Evolutionary conservation across 139 green algal genomes (phyloP), one percentile per base, ranked within the genome.

Genomic region (Bryopsis sp.): DNA sequence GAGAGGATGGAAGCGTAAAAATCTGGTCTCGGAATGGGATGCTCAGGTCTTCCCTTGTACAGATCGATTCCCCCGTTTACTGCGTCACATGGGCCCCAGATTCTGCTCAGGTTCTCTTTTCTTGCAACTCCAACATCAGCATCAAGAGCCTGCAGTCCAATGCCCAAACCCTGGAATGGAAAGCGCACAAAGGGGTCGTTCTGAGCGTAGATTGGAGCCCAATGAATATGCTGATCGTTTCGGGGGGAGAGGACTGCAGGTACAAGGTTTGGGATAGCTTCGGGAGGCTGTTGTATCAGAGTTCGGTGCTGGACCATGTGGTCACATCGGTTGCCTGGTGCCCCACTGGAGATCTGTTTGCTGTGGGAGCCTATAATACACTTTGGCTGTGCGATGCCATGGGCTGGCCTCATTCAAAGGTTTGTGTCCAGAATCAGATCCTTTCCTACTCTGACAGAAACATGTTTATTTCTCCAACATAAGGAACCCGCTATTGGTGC

Each of bases 1-100:
- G 88, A 24, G 86, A 95, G 76, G 88, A 95, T 66, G 88, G 88
- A 0, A 58, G 68, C 29, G 81, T 93, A 2, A 95, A 92, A 50
- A 74, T 88, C 19, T 95, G 86, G 86, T 88, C 81, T 0, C 73
- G 82, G 1, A 84, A 76, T 32, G 88, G 86, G 50, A 90, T 92
- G 86, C 80, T 95, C 26, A 84, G 86, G 6, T 86, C 81, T 2
- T 85, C 81, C 2, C 72, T 93, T 2, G 73, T 79, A 1, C 76
- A 83, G 46, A 59, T 34, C 2, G 74, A 87, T 48, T 73, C 60
- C 48, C 77, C 88, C 3, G 79, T 90, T 2, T 88, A 91, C 59
- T 74, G 47, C 11, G 69, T 90, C 0, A 78, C 82, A 1, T 95
- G 87, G 86, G 74, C 73, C 6, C 76, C 79, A 7, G 84, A 89